Evolutionary conservation across 768 basidiomycete species (phyloP), one percentile per base, ranked within the genome.

Genomic region (Cubamyces lactineus): DNA sequence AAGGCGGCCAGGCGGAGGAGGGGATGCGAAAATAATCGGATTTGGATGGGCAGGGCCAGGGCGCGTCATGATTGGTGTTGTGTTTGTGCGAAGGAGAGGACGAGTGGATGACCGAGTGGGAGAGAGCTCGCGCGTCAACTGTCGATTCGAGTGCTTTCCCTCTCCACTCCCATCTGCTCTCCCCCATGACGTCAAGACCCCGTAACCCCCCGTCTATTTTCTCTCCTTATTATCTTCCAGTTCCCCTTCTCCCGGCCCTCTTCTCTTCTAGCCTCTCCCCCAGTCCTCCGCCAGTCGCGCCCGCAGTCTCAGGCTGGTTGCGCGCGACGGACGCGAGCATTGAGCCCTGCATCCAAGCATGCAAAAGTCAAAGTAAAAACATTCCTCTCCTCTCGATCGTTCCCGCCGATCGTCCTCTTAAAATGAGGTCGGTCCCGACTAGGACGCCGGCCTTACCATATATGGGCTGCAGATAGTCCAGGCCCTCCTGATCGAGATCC

Each of bases 161-260:
- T 57, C 34, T 49, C 45, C 34, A 24, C 54, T 24, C 26, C 51
- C 34, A n/a, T 5, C 30, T 24, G 38, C 48, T 2, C 16, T 16
- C 6, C 23, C 28, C 21, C 46, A 49, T 59, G 57, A 59, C 57
- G 57, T 59, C 57, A 59, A 28, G 57, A 59, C 57, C 57, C 57
- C 57, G 57, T 43, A 42, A 52, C 40, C 57, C 57, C 49, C 40
- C n/a, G n/a, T 43, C 47, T 49, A 56, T 56, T 46, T 38, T 57
- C 30, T 40, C 45, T 34, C 34, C 9, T 5, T 34, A 34, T 34
- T 34, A 34, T 34, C 40, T 11, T 12, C 4, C 28, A 17, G 4
- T 15, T 19, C 41, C 13, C 15, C 17, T 34, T 19, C 23, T 38
- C 56, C 21, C 17, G 17, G 6, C 30, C 41, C 49, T n/a, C 9